Evolutionary conservation across 208 protist genomes (phyloP).

Genomic region (Herpetomonas samuelpessoai): DNA sequence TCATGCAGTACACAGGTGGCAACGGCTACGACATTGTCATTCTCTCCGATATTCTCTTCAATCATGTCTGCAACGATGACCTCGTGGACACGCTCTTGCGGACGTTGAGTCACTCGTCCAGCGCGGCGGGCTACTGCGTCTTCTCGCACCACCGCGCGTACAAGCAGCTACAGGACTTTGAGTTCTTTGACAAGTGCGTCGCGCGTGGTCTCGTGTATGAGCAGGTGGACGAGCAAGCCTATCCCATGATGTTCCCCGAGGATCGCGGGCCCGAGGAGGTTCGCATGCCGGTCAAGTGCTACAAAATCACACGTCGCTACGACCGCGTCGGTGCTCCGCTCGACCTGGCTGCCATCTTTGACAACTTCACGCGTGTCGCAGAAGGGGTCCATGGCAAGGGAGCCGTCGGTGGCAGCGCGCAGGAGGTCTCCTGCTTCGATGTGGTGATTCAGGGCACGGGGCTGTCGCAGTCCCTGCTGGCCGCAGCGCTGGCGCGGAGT

Average conservation of each 20-base stretch:
- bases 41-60: slow-evolving; percentile 91
- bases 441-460: slow-evolving; percentile 89
- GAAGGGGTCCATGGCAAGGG: background rate
- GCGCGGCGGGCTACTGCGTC: slow-evolving; percentile 81
- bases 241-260: slow-evolving; percentile 88
- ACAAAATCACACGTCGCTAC: slow-evolving; percentile 59
- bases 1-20: slow-evolving; percentile 44
- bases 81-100: slow-evolving; percentile 60
- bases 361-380: slow-evolving; percentile 1
- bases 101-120: slow-evolving; percentile 32
- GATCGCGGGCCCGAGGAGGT: slow-evolving; percentile 76
- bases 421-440: slow-evolving; percentile 39
- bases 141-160: slow-evolving; percentile 88
- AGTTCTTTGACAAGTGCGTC: slow-evolving; percentile 89
- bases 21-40: slow-evolving; percentile 78
- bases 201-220: slow-evolving; percentile 63
- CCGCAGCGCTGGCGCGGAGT: slow-evolving; percentile 76
- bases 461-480: slow-evolving; percentile 77
- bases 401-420: background rate
- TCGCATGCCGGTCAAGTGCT: slow-evolving; percentile 79
- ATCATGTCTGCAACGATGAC: slow-evolving; percentile 89
- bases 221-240: slow-evolving; percentile 77
- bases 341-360: slow-evolving; percentile 10
- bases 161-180: slow-evolving; percentile 79
- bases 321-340: slow-evolving; percentile 50